Base-by-base conservation (phyloP, 106 monocot species). In the Cymbidium sinense region DNA sequence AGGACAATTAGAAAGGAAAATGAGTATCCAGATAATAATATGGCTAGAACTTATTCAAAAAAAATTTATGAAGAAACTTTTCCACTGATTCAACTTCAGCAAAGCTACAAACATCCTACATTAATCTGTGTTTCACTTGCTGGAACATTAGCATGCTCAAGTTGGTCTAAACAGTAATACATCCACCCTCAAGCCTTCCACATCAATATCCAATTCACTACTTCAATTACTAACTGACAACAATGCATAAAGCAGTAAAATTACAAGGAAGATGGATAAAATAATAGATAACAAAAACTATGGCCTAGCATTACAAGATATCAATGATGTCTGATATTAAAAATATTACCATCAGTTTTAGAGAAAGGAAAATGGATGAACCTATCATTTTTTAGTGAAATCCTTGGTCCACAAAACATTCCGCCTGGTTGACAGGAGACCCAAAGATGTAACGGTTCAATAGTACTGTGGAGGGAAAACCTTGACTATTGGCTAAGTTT, bases 291-390 rank as follows among this genome's bases (percentile, higher is more conserved):
- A 12, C 13, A 67, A 67, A 10, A 58, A 20, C 54, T 23, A 58
- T 23, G 7, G 58, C 65, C 28, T 9, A 10, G 23, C 65, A 67
- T 12, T n/a, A 67, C 31, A 67, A 31, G 31, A 67, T 31, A 33
- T 31, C 28, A 67, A 27, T 15, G 31, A 67, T 31, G 31, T 12
- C 13, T 13, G 29, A 31, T 67, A 31, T 12, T 30, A 67, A 67
- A 67, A 67, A 67, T 67, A 67, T 67, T 31, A 28, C 31, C 31
- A 67, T 31, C 65, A 67, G 11, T 67, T 67, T 67, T 28, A 30
- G 65, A n/a, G 1, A 58, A 58, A 58, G 58, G 23, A 58, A 58
- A 23, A 58, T 58, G 58, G 11, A 58, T 58, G 58, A 23, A 58
- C 47, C 47, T 13, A 47, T 23, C 3, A 2, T 20, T 58, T 23